These are phyloP conservation scores for Pseudogymnoascus sp. DNA, from an alignment of 2,329 filamentous ascomycete species.

Conservation along the genomic window DNA sequence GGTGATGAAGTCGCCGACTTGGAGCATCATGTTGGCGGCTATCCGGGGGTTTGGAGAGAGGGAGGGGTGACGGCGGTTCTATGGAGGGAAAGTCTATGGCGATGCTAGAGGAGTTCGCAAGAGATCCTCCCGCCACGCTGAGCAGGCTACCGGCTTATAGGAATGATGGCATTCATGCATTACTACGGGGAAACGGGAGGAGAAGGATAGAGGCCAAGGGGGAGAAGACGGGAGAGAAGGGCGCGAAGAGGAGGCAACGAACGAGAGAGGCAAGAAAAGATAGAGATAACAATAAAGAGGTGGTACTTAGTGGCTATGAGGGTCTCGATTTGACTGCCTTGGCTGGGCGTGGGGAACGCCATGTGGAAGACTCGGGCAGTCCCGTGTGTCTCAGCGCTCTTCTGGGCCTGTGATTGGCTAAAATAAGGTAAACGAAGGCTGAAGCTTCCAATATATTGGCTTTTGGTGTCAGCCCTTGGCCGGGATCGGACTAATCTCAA, in stretches of 20 bases:
- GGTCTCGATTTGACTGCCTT: background rate
- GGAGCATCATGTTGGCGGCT: background rate
- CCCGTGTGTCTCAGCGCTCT: background rate
- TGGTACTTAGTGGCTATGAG: background rate
- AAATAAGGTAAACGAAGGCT: background rate
- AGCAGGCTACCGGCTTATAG: background rate
- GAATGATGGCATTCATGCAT: background rate
- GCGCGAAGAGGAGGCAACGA: background rate
- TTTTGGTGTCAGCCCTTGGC: background rate
- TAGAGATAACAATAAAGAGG: background rate
- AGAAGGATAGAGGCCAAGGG: background rate
- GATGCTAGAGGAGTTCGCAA: background rate
- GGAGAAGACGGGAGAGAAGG: background rate
- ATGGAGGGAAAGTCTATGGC: background rate
- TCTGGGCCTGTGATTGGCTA: background rate
- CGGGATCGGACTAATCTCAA: background rate
- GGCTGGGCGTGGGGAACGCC: background rate
- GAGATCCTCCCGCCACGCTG: background rate
- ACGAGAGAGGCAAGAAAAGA: background rate
- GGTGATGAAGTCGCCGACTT: background rate
- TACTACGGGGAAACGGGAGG: background rate
- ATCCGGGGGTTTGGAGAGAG: background rate
- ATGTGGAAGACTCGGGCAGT: background rate
- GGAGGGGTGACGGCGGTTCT: background rate
- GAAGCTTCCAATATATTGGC: constrained; percentile 5